A percentile compares a stretch with the other conserved stretches of the same genome.
Conservation (phyloP, 176 grass and related monocot species). For the Puya raimondii region DNA sequence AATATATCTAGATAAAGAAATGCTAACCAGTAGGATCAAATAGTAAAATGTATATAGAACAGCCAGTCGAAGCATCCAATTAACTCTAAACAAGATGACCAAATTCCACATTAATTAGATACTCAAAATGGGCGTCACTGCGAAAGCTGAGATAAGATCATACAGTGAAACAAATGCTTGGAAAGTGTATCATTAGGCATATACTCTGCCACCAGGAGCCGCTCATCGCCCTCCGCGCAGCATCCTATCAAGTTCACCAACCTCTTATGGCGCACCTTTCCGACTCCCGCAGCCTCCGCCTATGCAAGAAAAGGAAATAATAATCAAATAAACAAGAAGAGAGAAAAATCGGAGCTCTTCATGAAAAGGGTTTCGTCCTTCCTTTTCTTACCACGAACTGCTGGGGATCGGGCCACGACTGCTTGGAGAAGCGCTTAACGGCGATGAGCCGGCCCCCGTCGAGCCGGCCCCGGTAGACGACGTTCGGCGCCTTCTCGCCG, state of each 20-base stretch:
- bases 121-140: too few relatives aligned
- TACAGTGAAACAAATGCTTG: slow-evolving; percentile 99
- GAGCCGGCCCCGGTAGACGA: slow-evolving; percentile 83
- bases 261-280: slow-evolving; percentile 86
- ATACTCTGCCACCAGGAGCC: slow-evolving; percentile 91
- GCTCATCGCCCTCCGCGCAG: slow-evolving; percentile 95
- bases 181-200: slow-evolving; percentile 99
- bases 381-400: slow-evolving; percentile 71
- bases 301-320: slow-evolving; percentile 11
- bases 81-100: neutral
- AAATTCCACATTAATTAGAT: neutral
- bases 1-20: too few relatives aligned
- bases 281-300: slow-evolving; percentile 82
- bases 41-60: too few relatives aligned
- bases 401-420: slow-evolving; percentile 95
- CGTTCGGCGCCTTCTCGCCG: slow-evolving; percentile 98
- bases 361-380: neutral
- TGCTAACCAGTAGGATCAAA: too few relatives aligned
- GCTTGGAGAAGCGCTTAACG: slow-evolving; percentile 92
- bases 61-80: neutral
- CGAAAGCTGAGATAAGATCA: slow-evolving; percentile 2
- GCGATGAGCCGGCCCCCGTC: slow-evolving; percentile 74
- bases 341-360: too few relatives aligned
- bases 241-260: slow-evolving; percentile 96
- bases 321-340: slow-evolving; percentile 1